Evolutionary conservation across 371 early-diverging fungal species (phyloP), one percentile per base, ranked within the genome.

Genomic region (Vairimorpha necatrix): DNA sequence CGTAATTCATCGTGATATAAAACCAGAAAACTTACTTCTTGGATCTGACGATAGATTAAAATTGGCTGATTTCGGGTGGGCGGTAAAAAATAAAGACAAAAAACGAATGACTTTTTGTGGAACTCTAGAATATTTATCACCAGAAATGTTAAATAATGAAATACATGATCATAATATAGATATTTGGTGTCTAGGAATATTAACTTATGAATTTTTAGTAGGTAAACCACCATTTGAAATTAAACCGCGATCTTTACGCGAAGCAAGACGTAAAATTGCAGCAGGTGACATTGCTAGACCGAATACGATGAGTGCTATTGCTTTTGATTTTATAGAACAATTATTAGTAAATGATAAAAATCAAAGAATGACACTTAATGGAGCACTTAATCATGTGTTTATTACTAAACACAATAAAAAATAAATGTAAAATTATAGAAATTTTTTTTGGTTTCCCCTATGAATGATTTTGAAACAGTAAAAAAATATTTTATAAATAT

Each of bases 51-150:
- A 91, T 13, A 87, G 90, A 66, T 82, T 96, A 32, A 95, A 95
- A 82, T 89, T 98, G 65, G 91, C 92, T 16, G 99, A 98, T 84
- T 97, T 98, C 88, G 99, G 99, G 0, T 97, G 97, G 96, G 90
- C 93, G 2, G 95, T 98, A 1, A 93, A 92, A 78, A 91, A 95
- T 67, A 92, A 91, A 30, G 88, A 89, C 90, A 89, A 88, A 85
- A 77, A 77, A 62, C 62, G 84, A 62, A 47, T 36, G 22, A 75
- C 80, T n/a, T 77, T 95, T 47, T 97, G 98, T 79, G 98, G 99
- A 1, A 97, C 99, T 0, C 81, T 94, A 74, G 98, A 97, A 84
- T 98, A 98, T 82, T 83, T 96, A 81, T 61, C 80, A 1, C 84
- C 85, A 46, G 94, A 93, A 87, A 94, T 96, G 88, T 90, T 93